These are phyloP conservation scores for Sclerospora graminicola DNA, from an alignment of 352 stramenopile species.

Conservation along the genomic window DNA sequence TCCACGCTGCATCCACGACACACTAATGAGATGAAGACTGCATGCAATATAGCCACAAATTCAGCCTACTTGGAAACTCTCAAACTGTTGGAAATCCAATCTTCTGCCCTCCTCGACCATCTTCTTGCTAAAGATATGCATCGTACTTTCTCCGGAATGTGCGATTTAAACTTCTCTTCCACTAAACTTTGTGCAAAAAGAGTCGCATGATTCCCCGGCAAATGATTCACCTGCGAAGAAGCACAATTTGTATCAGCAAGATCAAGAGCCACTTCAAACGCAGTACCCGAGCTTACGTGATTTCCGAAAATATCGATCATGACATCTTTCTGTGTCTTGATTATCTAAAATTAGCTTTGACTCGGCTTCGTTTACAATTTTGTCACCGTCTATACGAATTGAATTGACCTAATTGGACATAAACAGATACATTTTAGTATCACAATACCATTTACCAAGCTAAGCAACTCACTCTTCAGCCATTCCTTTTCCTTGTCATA, in stretches of 20 bases:
- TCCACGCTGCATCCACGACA: too few species aligned
- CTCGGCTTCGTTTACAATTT: slow-evolving; percentile 43
- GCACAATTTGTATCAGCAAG: slow-evolving; percentile 1
- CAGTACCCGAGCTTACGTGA: slow-evolving; percentile 28
- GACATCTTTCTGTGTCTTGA: slow-evolving; percentile 42
- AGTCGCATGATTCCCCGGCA: slow-evolving; percentile 56
- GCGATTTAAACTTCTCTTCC: slow-evolving; percentile 58
- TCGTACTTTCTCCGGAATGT: slow-evolving; percentile 65
- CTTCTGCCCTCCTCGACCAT: slow-evolving; percentile 44
- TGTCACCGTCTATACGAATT: slow-evolving; percentile 39
- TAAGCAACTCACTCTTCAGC: slow-evolving; percentile 26
- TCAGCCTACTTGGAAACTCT: slow-evolving; percentile 35
- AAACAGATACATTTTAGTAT: slow-evolving; percentile 4
- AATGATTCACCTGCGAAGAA: slow-evolving; percentile 30
- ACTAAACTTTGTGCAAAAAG: slow-evolving; percentile 33
- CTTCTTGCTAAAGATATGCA: slow-evolving; percentile 62
- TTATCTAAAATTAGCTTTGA: slow-evolving; percentile 49
- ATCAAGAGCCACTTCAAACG: not conserved
- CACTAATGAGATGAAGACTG: not conserved
- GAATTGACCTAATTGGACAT: slow-evolving; percentile 38
- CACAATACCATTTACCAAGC: not conserved
- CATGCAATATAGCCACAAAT: not conserved
- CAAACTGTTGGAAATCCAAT: slow-evolving; percentile 48
- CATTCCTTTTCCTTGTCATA: slow-evolving; percentile 30
- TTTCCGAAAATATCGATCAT: slow-evolving; percentile 48